Conservation (phyloP, 768 basidiomycete genomes). For the Holtermannia corniformis region DNA sequence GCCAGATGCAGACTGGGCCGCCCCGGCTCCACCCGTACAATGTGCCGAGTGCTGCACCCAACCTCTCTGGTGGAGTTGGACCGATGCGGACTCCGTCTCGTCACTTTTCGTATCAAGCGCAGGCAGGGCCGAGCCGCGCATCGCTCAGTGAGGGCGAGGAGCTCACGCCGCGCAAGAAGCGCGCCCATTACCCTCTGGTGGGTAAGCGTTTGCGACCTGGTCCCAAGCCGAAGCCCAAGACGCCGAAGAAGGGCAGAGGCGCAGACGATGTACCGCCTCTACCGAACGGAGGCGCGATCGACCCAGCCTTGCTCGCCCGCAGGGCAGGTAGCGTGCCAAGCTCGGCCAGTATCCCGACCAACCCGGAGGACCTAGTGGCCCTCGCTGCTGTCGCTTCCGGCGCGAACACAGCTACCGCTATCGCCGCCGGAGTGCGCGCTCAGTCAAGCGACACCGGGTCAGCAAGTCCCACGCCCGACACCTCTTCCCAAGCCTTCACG, state of each 20-base stretch:
- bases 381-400: background rate
- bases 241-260: conserved; percentile 21
- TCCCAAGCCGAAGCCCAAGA: conserved; percentile 40
- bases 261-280: too few species aligned
- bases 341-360: too few species aligned
- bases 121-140: conserved; percentile 3
- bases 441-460: background rate
- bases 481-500: too few species aligned
- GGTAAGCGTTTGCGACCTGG: conserved; percentile 39
- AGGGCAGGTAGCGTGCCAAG: too few species aligned
- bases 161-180: conserved; percentile 17
- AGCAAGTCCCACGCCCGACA: background rate
- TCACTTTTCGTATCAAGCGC: background rate
- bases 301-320: too few species aligned
- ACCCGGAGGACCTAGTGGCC: background rate
- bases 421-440: background rate
- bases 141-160: background rate
- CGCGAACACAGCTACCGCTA: background rate
- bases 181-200: conserved; percentile 17
- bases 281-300: too few species aligned
- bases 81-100: background rate
- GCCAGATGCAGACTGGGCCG: background rate
- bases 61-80: background rate
- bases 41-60: background rate
- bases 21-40: too few species aligned